Evolutionary conservation across 768 basidiomycete species (phyloP).

Genomic region (Mrakia frigida): DNA sequence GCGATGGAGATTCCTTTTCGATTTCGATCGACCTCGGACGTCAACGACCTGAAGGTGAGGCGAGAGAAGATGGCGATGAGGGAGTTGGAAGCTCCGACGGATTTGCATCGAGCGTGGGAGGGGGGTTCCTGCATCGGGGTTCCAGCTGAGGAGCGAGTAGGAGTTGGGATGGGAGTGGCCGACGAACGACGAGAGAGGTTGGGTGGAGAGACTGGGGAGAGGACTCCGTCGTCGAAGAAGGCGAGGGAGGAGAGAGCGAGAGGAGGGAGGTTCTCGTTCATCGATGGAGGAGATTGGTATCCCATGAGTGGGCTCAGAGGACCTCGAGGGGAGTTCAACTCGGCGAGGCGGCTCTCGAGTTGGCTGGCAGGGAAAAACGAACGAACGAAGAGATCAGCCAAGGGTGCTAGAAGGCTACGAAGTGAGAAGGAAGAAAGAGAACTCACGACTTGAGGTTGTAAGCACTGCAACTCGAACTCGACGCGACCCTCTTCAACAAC

Average conservation of each 20-base stretch:
- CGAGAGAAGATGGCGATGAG: slow-evolving; percentile 47
- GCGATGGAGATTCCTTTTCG: slow-evolving; percentile 41
- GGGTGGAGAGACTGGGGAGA: slow-evolving; percentile 23
- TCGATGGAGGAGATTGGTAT: not conserved
- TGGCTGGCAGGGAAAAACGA: not conserved
- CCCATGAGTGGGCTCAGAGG: not conserved
- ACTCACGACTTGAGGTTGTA: slow-evolving; percentile 1
- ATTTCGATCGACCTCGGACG: slow-evolving; percentile 36
- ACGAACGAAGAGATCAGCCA: not conserved
- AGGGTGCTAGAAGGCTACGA: not conserved
- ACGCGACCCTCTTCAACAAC: slow-evolving; percentile 37
- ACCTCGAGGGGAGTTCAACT: slow-evolving; percentile 7
- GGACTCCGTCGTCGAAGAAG: not conserved
- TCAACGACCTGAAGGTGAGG: slow-evolving; percentile 44
- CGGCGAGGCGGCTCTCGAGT: not conserved
- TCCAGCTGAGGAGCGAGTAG: slow-evolving; percentile 4
- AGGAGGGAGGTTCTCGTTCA: slow-evolving; percentile 10
- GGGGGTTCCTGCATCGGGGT: slow-evolving; percentile 16
- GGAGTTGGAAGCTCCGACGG: slow-evolving; percentile 34
- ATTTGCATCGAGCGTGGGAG: slow-evolving; percentile 28
- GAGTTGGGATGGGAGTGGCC: slow-evolving; percentile 8
- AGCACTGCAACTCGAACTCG: slow-evolving; percentile 29
- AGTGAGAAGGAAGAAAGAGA: not conserved
- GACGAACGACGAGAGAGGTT: slow-evolving; percentile 7
- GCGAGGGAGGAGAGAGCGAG: not conserved